phyloP scores from a whole-genome alignment of 192 early-diverging fungal species.

The Spizellomyces sp. region DNA sequence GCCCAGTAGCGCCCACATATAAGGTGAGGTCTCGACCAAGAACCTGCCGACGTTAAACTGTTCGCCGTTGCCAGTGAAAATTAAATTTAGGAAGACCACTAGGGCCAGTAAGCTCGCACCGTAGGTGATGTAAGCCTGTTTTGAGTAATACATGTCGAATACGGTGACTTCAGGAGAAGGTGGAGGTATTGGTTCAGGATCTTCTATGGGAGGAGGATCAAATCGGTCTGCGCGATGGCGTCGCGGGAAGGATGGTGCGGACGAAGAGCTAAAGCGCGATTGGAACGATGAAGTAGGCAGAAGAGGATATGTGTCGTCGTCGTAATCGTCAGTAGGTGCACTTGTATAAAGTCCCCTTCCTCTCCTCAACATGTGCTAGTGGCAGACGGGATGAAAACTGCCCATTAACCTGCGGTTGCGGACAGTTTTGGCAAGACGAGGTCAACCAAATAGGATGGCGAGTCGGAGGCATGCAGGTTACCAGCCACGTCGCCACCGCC shows the following conservation, averaged over 20 bases:
- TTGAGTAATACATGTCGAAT: constrained; percentile 34
- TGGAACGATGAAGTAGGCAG: constrained; percentile 10
- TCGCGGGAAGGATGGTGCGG: neutral
- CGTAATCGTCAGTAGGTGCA: neutral
- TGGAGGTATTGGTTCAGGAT: constrained; percentile 17
- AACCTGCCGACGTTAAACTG: constrained; percentile 85
- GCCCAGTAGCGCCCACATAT: constrained; percentile 87
- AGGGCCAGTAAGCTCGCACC: constrained; percentile 30
- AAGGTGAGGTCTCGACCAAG: constrained; percentile 75
- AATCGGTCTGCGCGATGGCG: constrained; percentile 5
- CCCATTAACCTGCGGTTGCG: no score
- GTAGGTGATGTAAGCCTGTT: constrained; percentile 41
- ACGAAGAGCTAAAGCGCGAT: neutral
- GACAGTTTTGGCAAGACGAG: no score
- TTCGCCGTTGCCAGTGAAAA: constrained; percentile 86
- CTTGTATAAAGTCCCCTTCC: constrained; percentile 16
- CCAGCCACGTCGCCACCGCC: no score
- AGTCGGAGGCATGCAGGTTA: no score
- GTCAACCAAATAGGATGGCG: no score
- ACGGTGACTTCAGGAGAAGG: constrained; percentile 11
- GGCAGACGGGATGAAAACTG: neutral
- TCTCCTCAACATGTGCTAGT: constrained; percentile 28
- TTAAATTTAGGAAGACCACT: constrained; percentile 76
- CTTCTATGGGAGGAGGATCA: constrained; percentile 1
- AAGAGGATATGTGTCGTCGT: constrained; percentile 11